phyloP scores from a whole-genome alignment of 1,284 basidiomycete genomes.

The Rhodotorula sp. region DNA sequence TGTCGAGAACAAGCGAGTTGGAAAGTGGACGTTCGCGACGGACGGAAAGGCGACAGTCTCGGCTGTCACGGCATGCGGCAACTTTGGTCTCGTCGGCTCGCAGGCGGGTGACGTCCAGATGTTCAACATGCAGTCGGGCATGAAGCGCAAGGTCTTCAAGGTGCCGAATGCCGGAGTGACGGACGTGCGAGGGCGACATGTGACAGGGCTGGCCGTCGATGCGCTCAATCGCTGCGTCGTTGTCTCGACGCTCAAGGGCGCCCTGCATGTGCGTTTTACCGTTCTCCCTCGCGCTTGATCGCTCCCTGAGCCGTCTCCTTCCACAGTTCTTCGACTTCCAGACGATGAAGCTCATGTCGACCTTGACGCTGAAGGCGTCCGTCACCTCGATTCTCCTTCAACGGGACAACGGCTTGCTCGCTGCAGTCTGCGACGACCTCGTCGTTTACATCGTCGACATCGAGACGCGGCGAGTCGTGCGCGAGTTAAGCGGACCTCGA shows the following conservation, averaged over 20 bases:
- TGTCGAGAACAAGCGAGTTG: slow-evolving; percentile 75
- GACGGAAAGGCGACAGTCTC: slow-evolving; percentile 58
- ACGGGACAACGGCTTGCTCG: slow-evolving; percentile 80
- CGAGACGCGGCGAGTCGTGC: slow-evolving; percentile 80
- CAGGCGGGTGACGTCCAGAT: slow-evolving; percentile 72
- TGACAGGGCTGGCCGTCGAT: slow-evolving; percentile 84
- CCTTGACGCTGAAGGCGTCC: slow-evolving; percentile 65
- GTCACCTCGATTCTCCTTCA: slow-evolving; percentile 73
- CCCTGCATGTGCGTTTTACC: slow-evolving; percentile 67
- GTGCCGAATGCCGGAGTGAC: slow-evolving; percentile 39
- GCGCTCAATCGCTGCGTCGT: slow-evolving; percentile 77
- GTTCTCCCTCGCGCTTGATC: not conserved
- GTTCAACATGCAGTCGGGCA: slow-evolving; percentile 97
- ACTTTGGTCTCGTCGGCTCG: slow-evolving; percentile 84
- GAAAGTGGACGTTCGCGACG: slow-evolving; percentile 61
- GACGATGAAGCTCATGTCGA: slow-evolving; percentile 67
- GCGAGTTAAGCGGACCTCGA: slow-evolving; percentile 78
- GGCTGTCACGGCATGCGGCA: slow-evolving; percentile 90
- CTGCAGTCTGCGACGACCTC: slow-evolving; percentile 79
- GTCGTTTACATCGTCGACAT: slow-evolving; percentile 83
- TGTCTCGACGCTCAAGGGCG: slow-evolving; percentile 82
- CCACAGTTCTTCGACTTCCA: slow-evolving; percentile 93
- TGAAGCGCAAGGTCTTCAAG: slow-evolving; percentile 72
- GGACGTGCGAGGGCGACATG: slow-evolving; percentile 53
- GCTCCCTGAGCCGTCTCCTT: not conserved